Evolutionary conservation across 139 green algal species (phyloP), one percentile per base, ranked within the genome.

Genomic region (Chlamydomonas eustigma): DNA sequence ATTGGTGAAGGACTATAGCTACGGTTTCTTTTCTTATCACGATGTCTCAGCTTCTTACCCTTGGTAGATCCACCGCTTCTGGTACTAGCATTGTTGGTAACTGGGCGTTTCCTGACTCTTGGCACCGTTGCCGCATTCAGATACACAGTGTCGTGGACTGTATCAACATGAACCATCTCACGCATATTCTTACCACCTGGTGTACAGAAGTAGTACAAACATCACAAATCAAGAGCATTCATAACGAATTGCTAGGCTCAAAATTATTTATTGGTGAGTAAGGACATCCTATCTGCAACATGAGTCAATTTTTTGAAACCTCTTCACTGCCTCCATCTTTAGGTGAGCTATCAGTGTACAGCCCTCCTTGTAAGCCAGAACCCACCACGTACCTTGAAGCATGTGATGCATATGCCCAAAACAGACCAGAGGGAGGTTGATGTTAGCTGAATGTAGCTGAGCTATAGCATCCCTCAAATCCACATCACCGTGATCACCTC

Each of bases 81-180:
- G 44, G 12, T 58, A 18, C 44, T 58, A 18, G 36, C 32, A 37
- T 1, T 3, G 50, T 2, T 31, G 37, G 39, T 22, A 2, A 50
- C 8, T 32, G 44, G 38, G 0, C 39, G 52, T 1, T 33, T 58
- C 1, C 0, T 51, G n/a, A 88, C 76, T 25, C 90, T 73, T 12
- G 90, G 90, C 52, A 94, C 90, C 31, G 89, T 88, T 6, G 90
- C 89, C 28, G 82, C 76, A 51, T 94, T 94, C 1, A 93, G 77
- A 58, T 75, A 85, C 1, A 93, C 69, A 4, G 85, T 90, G 36
- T 86, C 81, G 2, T 58, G 84, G 4, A 32, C 1, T 8, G 70
- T 28, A 36, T 91, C 80, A 8, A 93, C 76, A 8, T 75, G 50
- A 12, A 83, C 85, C 86, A 91, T 92, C 69, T 86, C 80, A 1